Conservation (phyloP, 1,284 basidiomycete genomes). For the Tranzscheliella williamsii region DNA sequence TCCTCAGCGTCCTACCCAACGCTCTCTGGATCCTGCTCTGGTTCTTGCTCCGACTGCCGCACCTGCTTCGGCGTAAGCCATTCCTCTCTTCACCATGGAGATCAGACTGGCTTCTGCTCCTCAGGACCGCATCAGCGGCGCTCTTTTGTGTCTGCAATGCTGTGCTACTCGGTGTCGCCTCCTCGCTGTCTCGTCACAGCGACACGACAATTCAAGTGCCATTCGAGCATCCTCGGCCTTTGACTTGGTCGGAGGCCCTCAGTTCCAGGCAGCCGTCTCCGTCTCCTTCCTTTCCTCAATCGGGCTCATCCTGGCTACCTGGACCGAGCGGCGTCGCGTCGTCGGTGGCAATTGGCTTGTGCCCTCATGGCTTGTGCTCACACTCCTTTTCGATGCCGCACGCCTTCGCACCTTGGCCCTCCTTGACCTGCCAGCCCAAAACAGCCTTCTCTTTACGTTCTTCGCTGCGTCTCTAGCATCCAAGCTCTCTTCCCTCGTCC, state of each 20-base stretch:
- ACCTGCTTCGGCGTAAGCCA: not conserved
- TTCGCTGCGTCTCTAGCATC: constrained; percentile 1
- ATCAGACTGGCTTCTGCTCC: not conserved
- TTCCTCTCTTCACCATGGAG: not conserved
- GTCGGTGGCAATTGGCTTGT: constrained; percentile 3
- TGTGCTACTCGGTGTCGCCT: constrained; percentile 2
- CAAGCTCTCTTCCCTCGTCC: constrained; percentile 5
- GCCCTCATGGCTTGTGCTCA: constrained; percentile 13
- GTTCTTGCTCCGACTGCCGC: not conserved
- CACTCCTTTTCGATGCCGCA: constrained; percentile 8
- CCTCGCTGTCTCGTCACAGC: constrained; percentile 1
- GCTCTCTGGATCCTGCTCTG: not conserved
- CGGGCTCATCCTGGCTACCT: not conserved
- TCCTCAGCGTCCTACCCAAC: constrained; percentile 6
- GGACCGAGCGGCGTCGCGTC: constrained; percentile 2
- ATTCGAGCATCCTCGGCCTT: not conserved
- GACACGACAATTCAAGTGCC: not conserved
- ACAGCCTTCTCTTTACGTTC: constrained; percentile 1
- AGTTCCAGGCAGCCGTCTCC: not conserved
- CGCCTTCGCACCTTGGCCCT: constrained; percentile 6
- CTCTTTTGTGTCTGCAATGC: constrained; percentile 4
- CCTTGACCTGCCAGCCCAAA: not conserved
- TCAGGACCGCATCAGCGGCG: not conserved
- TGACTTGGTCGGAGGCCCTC: too few species aligned
- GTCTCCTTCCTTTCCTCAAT: constrained; percentile 3